Conservation (phyloP, 192 early-diverging fungal species). For the Obelidium mucronatum region DNA sequence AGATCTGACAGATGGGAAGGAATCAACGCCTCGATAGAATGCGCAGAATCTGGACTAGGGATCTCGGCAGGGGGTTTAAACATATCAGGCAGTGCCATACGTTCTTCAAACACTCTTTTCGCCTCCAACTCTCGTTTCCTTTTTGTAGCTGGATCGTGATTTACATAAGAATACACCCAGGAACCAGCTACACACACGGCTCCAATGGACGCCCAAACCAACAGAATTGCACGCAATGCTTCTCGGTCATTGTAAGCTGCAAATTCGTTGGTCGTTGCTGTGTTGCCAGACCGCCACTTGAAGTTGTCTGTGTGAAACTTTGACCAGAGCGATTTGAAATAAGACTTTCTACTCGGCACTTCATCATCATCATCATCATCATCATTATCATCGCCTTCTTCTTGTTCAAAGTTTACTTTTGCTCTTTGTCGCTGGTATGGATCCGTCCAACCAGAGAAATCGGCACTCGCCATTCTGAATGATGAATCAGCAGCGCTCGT, state of each 20-base stretch:
- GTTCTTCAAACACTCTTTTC: too few relatives aligned
- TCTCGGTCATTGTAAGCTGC: background rate
- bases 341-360: background rate
- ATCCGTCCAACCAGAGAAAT: constrained; percentile 11
- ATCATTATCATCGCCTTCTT: background rate
- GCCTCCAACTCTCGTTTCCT: too few relatives aligned
- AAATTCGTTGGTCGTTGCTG: background rate
- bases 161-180: too few relatives aligned
- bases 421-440: background rate
- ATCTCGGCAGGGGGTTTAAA: too few relatives aligned
- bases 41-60: background rate
- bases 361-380: background rate
- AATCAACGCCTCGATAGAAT: background rate
- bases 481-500: background rate
- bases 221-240: background rate
- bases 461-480: background rate
- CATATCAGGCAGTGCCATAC: too few relatives aligned
- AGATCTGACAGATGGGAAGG: too few relatives aligned
- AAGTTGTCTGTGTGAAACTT: background rate
- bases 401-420: background rate
- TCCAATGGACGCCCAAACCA: background rate
- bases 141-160: too few relatives aligned
- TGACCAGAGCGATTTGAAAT: background rate
- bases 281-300: background rate
- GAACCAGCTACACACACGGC: too few relatives aligned